Conservation (phyloP, 1,284 basidiomycete species). For the Heterobasidion parviporum region DNA sequence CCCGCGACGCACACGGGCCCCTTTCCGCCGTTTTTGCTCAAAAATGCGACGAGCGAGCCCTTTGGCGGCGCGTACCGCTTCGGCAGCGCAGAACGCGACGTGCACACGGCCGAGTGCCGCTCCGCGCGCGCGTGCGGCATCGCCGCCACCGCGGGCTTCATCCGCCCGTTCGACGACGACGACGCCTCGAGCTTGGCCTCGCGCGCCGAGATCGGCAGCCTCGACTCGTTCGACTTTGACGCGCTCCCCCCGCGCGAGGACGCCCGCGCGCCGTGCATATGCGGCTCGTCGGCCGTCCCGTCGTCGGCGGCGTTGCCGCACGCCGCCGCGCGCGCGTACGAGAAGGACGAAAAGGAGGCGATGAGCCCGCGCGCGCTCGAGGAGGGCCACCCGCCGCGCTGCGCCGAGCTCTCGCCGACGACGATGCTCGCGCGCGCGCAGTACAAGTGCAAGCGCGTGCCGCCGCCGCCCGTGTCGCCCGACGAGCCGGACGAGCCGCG, state of each 20-base stretch:
- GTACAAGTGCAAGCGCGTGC: constrained; percentile 18
- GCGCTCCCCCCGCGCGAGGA: constrained; percentile 27
- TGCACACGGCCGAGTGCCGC: constrained; percentile 14
- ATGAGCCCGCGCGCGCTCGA: background rate
- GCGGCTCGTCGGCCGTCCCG: constrained; percentile 8
- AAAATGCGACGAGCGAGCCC: constrained; percentile 3
- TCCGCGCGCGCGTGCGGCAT: constrained; percentile 11
- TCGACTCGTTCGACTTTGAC: constrained; percentile 53
- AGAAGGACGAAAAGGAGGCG: background rate
- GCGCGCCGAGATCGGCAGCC: constrained; percentile 27
- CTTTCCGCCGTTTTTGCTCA: constrained; percentile 4
- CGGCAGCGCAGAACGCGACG: constrained; percentile 3
- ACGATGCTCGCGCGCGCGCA: constrained; percentile 17
- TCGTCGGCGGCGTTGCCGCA: constrained; percentile 12
- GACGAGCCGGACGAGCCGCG: background rate
- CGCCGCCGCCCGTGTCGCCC: background rate
- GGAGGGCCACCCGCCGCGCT: constrained; percentile 2
- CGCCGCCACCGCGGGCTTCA: constrained; percentile 46
- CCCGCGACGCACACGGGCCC: constrained; percentile 30
- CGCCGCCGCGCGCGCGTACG: constrained; percentile 1
- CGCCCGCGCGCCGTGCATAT: constrained; percentile 10
- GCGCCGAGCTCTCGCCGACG: constrained; percentile 11
- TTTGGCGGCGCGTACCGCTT: constrained; percentile 7
- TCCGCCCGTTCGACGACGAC: constrained; percentile 41
- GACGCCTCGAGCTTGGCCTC: constrained; percentile 13